Evolutionary conservation across 306 rosid genomes (phyloP), one percentile per base, ranked within the genome.

Genomic region (Corylus heterophylla): DNA sequence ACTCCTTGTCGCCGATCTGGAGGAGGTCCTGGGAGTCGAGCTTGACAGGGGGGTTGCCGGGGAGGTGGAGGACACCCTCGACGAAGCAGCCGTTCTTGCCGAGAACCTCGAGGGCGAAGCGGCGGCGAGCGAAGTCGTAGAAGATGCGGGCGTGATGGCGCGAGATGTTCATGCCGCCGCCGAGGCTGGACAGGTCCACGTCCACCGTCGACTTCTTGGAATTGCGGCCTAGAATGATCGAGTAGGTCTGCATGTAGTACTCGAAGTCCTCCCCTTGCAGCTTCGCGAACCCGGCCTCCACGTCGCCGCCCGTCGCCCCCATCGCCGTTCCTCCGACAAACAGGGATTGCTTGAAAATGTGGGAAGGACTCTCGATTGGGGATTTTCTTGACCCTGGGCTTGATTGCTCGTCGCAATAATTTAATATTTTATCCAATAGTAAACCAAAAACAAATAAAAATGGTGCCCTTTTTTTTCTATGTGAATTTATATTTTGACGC

Each of bases 111-210:
- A 96, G 96, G 39, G 99, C 99, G 78, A 96, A 96, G 7, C 98
- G 99, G 9, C 98, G 97, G 12, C 98, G 97, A 0, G 99, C 73
- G 81, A 96, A 96, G 85, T 96, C 98, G 87, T 93, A 96, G 89
- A 93, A 96, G 77, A 96, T 93, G 81, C 96, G 97, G 17, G 97
- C 98, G 77, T 96, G 99, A 85, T 96, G 94, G 76, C 99, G 98
- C 1, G 99, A 96, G 77, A 96, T 96, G 87, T 96, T 96, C 99
- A 96, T 96, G 0, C 99, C 99, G 20, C 99, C 99, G 14, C 99
- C 99, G 76, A 96, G 98, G 84, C 97, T 91, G 8, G 99, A 96
- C 52, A 96, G 97, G 85, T 96, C 99, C 8, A 96, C 98, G 70
- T 96, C 99, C 7, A 96, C 99, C 49, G 88, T 93, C 37, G 99